Evolutionary conservation across 257 asterid genomes (phyloP), one percentile per base, ranked within the genome.

Genomic region (Misopates orontium): DNA sequence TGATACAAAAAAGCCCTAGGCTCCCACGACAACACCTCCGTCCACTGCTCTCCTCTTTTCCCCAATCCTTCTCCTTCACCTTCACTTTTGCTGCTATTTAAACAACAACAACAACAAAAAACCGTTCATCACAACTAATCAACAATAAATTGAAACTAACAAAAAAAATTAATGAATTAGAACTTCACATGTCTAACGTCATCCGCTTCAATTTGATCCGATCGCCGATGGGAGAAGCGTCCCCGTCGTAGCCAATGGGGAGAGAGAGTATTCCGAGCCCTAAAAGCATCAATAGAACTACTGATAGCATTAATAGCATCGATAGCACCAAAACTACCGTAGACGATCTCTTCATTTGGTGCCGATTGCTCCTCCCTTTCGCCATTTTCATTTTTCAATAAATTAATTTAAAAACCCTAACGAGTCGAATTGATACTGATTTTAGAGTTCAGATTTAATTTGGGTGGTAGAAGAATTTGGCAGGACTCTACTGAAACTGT

Each of bases 251-350:
- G 56, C 78, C 85, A 58, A 88, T 60, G 51, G 97, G 97, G 16
- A 88, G 86, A 64, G 90, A 82, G 15, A 88, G 75, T 66, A 86
- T 88, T 58, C 97, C 97, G 14, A 88, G 85, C 54, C 96, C 96
- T 24, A 89, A 79, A 67, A 91, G 92, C 88, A 89, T 77, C 50
- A 91, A 54, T 24, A 89, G 85, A 64, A 91, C 96, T 23, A 91
- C 74, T n/a, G 97, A 59, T 22, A 92, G 79, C 95, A 87, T 89
- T 15, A 92, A 77, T 8, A 92, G 84, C 90, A 88, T 82, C 41
- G 81, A 77, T 4, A 91, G 89, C 42, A 88, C 88, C 84, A 88
- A 71, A 50, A 81, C 78, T 25, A 73, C 78, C 59, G 95, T 85
- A 13, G 91, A 81, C 5, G 87, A 83, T 85, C 82, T 82, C 84